phyloP scores from a whole-genome alignment of 495 filamentous ascomycete species.

The Trichoderma parareesei region DNA sequence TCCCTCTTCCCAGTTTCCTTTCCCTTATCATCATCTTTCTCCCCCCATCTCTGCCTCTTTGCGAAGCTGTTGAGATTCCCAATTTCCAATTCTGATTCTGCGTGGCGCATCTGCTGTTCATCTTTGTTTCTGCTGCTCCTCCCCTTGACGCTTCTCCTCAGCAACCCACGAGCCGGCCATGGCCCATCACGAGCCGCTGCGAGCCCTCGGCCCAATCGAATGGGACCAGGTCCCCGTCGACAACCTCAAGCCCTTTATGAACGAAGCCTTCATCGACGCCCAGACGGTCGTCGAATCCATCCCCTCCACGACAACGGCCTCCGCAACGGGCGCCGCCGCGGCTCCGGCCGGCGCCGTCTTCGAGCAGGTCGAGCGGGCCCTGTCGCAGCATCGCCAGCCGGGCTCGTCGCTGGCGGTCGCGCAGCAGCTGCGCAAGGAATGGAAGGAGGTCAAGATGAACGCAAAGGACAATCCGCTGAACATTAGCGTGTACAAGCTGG shows the following conservation, averaged over 20 bases:
- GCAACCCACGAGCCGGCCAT: background rate
- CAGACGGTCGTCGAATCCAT: conserved; percentile 66
- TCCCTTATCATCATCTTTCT: background rate
- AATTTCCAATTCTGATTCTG: background rate
- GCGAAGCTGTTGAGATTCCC: background rate
- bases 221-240: conserved; percentile 55
- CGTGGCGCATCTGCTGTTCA: background rate
- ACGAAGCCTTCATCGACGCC: conserved; percentile 49
- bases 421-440: conserved; percentile 58
- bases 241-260: conserved; percentile 46
- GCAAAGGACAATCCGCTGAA: conserved; percentile 66
- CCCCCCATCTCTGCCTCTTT: background rate
- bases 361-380: conserved; percentile 10
- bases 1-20: background rate
- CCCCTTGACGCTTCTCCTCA: background rate
- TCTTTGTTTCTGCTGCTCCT: background rate
- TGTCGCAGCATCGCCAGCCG: conserved; percentile 3
- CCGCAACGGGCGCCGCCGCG: conserved; percentile 8
- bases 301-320: conserved; percentile 41
- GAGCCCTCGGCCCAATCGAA: conserved; percentile 57
- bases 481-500: conserved; percentile 71
- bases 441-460: conserved; percentile 74
- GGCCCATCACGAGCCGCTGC: conserved; percentile 53
- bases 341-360: background rate
- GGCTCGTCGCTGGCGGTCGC: conserved; percentile 12